Percentiles rank a stretch among this genome's conserved stretches.
Conservation (phyloP, 1,284 basidiomycete species). For the Gastroboletus turbinatus region DNA sequence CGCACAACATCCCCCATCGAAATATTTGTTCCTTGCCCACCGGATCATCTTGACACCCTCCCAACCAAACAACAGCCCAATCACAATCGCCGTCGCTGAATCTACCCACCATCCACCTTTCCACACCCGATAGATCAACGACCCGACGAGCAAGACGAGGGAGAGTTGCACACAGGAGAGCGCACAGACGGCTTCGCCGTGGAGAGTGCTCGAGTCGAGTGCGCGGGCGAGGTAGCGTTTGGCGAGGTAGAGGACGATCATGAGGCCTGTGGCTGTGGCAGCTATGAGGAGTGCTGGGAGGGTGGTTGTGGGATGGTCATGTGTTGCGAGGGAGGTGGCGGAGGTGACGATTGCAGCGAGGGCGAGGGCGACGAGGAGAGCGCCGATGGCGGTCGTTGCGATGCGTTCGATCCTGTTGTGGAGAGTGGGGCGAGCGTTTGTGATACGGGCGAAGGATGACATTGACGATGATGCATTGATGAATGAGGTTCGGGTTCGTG, state of each 20-base stretch:
- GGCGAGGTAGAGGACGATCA: constrained; percentile 42
- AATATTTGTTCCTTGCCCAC: constrained; percentile 37
- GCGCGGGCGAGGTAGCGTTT: constrained; percentile 45
- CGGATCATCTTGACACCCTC: constrained; percentile 43
- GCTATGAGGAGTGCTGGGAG: constrained; percentile 42
- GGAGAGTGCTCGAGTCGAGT: constrained; percentile 44
- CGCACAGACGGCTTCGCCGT: constrained; percentile 42
- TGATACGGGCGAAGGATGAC: no score
- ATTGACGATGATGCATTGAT: no score
- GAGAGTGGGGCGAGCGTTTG: not conserved
- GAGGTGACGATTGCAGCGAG: constrained; percentile 39
- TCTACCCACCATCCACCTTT: constrained; percentile 49
- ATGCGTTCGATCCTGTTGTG: constrained; percentile 35
- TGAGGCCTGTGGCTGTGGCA: constrained; percentile 39
- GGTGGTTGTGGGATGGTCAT: constrained; percentile 38
- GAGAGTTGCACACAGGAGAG: constrained; percentile 37
- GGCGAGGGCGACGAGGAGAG: constrained; percentile 37
- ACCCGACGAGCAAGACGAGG: constrained; percentile 35
- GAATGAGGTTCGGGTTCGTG: no score
- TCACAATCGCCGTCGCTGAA: constrained; percentile 39
- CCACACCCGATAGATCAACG: constrained; percentile 39
- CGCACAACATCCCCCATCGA: constrained; percentile 41
- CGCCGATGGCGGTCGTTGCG: constrained; percentile 38
- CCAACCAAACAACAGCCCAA: constrained; percentile 43
- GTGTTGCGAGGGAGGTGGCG: constrained; percentile 36